These are phyloP conservation scores for Cystobasidium onofrii DNA, from an alignment of 768 basidiomycete genomes.

Conservation along the genomic window DNA sequence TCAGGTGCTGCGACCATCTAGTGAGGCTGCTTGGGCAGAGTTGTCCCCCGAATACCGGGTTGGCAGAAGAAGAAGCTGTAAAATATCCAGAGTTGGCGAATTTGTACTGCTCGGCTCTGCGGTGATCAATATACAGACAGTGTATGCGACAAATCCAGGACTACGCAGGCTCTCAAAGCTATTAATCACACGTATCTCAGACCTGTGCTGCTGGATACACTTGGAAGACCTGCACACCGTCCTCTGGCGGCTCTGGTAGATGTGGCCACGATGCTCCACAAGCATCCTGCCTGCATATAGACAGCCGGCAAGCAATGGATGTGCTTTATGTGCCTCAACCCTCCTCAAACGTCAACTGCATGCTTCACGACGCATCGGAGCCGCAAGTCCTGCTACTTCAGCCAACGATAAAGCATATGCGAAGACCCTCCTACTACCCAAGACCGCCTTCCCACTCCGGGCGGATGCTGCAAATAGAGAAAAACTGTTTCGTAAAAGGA, in stretches of 20 bases:
- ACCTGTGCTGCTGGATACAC: no score
- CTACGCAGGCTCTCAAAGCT: no score
- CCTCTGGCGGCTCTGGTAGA: slow-evolving; percentile 3
- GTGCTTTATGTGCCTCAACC: neutral
- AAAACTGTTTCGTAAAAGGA: slow-evolving; percentile 54
- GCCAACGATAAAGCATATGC: slow-evolving; percentile 49
- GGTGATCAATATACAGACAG: neutral
- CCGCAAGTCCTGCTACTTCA: neutral
- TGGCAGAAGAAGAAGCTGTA: neutral
- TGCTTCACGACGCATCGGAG: neutral
- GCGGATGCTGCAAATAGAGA: slow-evolving; percentile 60
- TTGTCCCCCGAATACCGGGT: neutral
- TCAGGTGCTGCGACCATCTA: slow-evolving; percentile 27
- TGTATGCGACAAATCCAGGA: no score
- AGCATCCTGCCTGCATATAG: neutral
- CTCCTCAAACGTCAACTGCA: neutral
- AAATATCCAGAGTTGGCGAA: neutral
- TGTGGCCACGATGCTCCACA: neutral
- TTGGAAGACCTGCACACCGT: neutral
- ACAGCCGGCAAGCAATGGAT: neutral
- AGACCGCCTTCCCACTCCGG: slow-evolving; percentile 69
- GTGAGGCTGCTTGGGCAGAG: neutral
- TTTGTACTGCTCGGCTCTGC: neutral
- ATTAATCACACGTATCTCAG: no score
- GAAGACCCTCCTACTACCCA: slow-evolving; percentile 68